phyloP scores from a whole-genome alignment of 176 grass and related monocot species.

The Typha latifolia region DNA sequence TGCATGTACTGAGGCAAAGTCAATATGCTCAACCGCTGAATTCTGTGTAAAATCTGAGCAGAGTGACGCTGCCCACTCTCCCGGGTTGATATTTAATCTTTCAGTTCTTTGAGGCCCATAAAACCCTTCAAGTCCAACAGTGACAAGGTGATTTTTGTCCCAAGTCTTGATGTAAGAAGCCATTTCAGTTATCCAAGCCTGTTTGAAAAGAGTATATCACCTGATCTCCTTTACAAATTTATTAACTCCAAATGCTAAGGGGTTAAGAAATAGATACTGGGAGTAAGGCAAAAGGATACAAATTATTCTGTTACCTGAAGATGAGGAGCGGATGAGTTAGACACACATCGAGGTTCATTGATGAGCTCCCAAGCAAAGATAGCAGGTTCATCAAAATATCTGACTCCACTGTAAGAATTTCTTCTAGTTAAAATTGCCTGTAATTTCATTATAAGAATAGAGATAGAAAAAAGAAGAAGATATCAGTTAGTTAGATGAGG shows the following conservation, averaged over 20 bases:
- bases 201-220: slow-evolving; percentile 13
- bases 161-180: slow-evolving; percentile 59
- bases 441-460: not conserved
- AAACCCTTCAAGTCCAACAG: slow-evolving; percentile 90
- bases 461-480: not conserved
- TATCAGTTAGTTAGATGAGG: not conserved
- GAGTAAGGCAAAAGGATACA: not conserved
- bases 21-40: slow-evolving; percentile 64
- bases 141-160: slow-evolving; percentile 71
- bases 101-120: slow-evolving; percentile 46
- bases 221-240: not conserved
- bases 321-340: slow-evolving; percentile 61
- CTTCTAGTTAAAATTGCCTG: slow-evolving; percentile 74
- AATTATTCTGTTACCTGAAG: slow-evolving; percentile 47
- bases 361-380: slow-evolving; percentile 99
- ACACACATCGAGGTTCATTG: slow-evolving; percentile 86
- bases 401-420: slow-evolving; percentile 85
- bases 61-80: slow-evolving; percentile 74
- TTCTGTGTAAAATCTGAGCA: slow-evolving; percentile 88
- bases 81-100: slow-evolving; percentile 53
- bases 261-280: slow-evolving; percentile 3
- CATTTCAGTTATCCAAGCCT: slow-evolving; percentile 96
- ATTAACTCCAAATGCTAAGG: not conserved
- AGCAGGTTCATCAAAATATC: slow-evolving; percentile 76
- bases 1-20: slow-evolving; percentile 91